Conservation (phyloP, 176 grass and related monocot genomes). For the Oryza coarctata region DNA sequence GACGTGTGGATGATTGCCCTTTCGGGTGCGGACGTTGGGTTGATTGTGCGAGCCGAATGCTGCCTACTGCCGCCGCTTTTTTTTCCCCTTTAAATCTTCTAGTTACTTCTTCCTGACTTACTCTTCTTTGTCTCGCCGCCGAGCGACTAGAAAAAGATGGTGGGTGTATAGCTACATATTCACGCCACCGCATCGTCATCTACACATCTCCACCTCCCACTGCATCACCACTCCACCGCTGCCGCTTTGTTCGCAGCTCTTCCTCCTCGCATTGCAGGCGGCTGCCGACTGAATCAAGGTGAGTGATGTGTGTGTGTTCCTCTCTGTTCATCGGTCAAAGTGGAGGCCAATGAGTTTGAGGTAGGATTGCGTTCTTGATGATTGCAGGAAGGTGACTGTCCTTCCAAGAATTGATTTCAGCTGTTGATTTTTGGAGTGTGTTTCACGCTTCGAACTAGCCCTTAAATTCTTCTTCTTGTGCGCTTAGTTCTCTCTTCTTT, state of each 20-base stretch:
- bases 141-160: background rate
- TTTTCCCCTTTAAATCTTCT: background rate
- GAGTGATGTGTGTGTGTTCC: background rate
- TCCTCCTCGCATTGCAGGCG: constrained; percentile 8
- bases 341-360: background rate
- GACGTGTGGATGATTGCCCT: background rate
- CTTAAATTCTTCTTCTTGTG: constrained; percentile 10
- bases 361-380: background rate
- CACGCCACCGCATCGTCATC: constrained; percentile 5
- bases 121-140: background rate
- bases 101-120: constrained; percentile 4
- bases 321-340: background rate
- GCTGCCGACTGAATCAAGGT: constrained; percentile 19
- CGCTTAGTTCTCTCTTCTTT: background rate
- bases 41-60: background rate
- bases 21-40: background rate
- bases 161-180: constrained; percentile 31
- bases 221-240: background rate
- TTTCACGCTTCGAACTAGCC: constrained; percentile 23
- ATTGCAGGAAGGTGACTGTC: background rate
- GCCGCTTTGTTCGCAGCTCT: background rate
- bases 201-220: background rate
- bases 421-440: constrained; percentile 22
- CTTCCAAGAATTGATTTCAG: background rate
- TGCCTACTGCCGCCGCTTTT: background rate